Conservation (phyloP, 176 grass and related monocot genomes). For the Phyllostachys edulis region DNA sequence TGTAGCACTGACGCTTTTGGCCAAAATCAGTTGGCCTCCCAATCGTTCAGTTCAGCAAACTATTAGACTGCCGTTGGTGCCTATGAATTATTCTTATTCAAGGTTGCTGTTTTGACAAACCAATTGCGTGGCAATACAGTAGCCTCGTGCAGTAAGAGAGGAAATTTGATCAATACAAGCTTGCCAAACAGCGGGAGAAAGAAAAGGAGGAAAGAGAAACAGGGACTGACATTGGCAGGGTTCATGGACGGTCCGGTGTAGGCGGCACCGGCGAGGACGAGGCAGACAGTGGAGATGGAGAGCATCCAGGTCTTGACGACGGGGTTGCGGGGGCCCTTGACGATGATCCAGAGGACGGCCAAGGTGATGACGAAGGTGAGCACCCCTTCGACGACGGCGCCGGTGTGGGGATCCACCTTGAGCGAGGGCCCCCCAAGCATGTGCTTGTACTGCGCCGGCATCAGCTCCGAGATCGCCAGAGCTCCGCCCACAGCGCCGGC, state of each 20-base stretch:
- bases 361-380: slow-evolving; percentile 70
- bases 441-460: slow-evolving; percentile 62
- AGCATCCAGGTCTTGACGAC: slow-evolving; percentile 61
- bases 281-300: slow-evolving; percentile 44
- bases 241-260: slow-evolving; percentile 86
- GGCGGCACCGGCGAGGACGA: slow-evolving; percentile 51
- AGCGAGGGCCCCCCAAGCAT: slow-evolving; percentile 55
- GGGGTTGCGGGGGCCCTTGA: slow-evolving; percentile 55
- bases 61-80: too few species aligned
- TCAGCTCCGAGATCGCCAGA: slow-evolving; percentile 55
- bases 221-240: slow-evolving; percentile 61
- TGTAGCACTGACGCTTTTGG: not conserved
- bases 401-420: slow-evolving; percentile 66
- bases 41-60: not conserved
- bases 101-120: not conserved
- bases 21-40: not conserved
- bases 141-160: not conserved
- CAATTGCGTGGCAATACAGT: not conserved
- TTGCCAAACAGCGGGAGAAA: not conserved
- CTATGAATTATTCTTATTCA: not conserved
- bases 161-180: not conserved
- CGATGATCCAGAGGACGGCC: slow-evolving; percentile 52
- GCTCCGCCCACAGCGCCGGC: slow-evolving; percentile 67
- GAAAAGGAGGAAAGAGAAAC: not conserved
- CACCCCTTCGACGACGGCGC: slow-evolving; percentile 54